phyloP scores from a whole-genome alignment of 176 grass and related monocot genomes.

The Miscanthus lutarioriparius region DNA sequence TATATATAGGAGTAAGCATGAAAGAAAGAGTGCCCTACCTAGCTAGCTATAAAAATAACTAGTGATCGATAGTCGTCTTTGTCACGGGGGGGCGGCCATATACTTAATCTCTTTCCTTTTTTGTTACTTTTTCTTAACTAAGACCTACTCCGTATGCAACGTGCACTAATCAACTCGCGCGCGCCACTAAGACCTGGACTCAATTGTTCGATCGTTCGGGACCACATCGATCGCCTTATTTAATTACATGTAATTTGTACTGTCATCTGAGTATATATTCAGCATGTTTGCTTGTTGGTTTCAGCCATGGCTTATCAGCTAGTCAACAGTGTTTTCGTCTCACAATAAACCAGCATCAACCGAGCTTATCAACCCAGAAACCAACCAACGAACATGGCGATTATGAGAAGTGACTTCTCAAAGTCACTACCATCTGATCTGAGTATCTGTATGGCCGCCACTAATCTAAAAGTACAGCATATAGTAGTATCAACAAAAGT shows the following conservation, averaged over 20 bases:
- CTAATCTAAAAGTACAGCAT: neutral
- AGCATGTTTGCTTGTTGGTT: too few species aligned
- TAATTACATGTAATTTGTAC: neutral
- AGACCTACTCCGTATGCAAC: conserved; percentile 12
- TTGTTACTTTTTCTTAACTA: conserved; percentile 10
- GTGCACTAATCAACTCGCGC: neutral
- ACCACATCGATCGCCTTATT: neutral
- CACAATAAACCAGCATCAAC: too few species aligned
- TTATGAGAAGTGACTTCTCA: neutral
- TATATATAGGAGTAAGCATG: too few species aligned
- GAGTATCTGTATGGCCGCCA: neutral
- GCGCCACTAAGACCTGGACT: neutral
- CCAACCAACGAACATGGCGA: too few species aligned
- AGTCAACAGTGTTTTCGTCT: too few species aligned
- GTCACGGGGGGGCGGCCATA: neutral
- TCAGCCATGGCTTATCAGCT: too few species aligned
- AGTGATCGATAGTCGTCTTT: neutral
- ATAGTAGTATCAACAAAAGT: neutral
- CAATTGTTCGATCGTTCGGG: neutral
- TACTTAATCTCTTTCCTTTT: neutral
- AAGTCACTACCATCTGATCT: neutral
- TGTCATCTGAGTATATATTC: neutral
- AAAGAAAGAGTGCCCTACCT: too few species aligned
- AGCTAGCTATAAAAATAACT: neutral
- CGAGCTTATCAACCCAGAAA: too few species aligned